These are phyloP conservation scores for Cercospora beticola DNA, from an alignment of 2,329 filamentous ascomycete genomes.

Conservation along the genomic window DNA sequence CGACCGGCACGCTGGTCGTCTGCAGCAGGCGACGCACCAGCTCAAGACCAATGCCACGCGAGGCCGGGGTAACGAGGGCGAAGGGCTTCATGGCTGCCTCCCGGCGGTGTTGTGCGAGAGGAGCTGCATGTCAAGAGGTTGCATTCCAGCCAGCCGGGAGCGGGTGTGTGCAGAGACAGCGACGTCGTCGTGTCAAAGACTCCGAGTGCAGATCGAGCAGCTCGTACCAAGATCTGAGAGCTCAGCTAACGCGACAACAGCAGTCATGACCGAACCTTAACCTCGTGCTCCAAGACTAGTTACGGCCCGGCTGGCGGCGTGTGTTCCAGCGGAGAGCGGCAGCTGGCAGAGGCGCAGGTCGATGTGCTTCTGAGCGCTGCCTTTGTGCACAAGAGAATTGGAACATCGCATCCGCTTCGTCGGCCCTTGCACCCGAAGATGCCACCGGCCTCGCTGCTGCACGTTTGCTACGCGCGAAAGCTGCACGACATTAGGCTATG, in stretches of 20 bases:
- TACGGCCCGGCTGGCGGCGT: not conserved
- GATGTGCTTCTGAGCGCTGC: not conserved
- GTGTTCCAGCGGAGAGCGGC: not conserved
- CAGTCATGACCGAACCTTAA: not conserved
- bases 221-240: not conserved
- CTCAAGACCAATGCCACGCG: conserved; percentile 63
- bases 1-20: conserved; percentile 58
- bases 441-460: not conserved
- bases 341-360: not conserved
- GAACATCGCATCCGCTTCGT: not conserved
- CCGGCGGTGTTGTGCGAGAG: not conserved
- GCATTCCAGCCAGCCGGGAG: not conserved
- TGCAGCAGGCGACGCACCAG: conserved; percentile 59
- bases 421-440: not conserved
- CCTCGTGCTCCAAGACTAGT: not conserved
- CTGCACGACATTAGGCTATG: not conserved
- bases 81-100: conserved; percentile 45
- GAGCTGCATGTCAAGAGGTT: not conserved
- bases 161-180: not conserved
- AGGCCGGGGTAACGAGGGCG: conserved; percentile 58
- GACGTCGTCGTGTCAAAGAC: conserved; percentile 10
- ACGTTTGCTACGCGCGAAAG: not conserved
- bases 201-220: conserved; percentile 1
- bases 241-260: not conserved
- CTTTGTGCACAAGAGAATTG: not conserved